These are phyloP conservation scores for Medicago ruthenica DNA, from an alignment of 306 rosid species.

Conservation along the genomic window DNA sequence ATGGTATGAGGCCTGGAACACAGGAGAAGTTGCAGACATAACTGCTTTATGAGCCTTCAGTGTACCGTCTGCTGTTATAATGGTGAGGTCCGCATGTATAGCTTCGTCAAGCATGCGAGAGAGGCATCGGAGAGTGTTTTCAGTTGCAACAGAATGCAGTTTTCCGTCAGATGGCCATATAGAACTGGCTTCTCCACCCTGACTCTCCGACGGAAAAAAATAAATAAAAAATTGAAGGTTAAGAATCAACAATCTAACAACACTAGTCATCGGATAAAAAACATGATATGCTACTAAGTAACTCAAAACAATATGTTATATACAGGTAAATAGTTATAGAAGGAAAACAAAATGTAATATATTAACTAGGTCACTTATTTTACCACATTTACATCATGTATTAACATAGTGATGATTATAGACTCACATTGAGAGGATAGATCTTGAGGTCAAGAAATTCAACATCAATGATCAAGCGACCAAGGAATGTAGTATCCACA, in stretches of 20 bases:
- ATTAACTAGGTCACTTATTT: no score
- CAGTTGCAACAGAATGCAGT: slow-evolving; percentile 60
- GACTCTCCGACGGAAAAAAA: not conserved
- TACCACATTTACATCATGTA: no score
- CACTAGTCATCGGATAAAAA: not conserved
- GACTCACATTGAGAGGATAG: slow-evolving; percentile 65
- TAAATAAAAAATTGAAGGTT: not conserved
- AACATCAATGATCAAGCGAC: slow-evolving; percentile 68
- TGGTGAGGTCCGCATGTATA: slow-evolving; percentile 70
- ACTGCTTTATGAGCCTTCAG: slow-evolving; percentile 76
- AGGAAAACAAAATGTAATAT: no score
- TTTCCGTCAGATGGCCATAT: slow-evolving; percentile 70
- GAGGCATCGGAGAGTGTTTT: slow-evolving; percentile 67
- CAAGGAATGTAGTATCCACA: slow-evolving; percentile 60
- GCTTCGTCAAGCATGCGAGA: slow-evolving; percentile 77
- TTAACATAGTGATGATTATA: slow-evolving; percentile 14
- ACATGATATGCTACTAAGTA: no score
- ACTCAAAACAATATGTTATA: no score
- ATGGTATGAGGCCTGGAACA: slow-evolving; percentile 62
- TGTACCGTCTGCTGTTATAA: slow-evolving; percentile 60
- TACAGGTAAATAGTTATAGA: not conserved
- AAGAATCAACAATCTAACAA: slow-evolving; percentile 17
- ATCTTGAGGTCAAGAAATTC: slow-evolving; percentile 83
- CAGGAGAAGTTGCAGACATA: slow-evolving; percentile 72
- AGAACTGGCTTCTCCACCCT: slow-evolving; percentile 67